phyloP scores from a whole-genome alignment of 352 stramenopile species.

The Pythium rishiriense region DNA sequence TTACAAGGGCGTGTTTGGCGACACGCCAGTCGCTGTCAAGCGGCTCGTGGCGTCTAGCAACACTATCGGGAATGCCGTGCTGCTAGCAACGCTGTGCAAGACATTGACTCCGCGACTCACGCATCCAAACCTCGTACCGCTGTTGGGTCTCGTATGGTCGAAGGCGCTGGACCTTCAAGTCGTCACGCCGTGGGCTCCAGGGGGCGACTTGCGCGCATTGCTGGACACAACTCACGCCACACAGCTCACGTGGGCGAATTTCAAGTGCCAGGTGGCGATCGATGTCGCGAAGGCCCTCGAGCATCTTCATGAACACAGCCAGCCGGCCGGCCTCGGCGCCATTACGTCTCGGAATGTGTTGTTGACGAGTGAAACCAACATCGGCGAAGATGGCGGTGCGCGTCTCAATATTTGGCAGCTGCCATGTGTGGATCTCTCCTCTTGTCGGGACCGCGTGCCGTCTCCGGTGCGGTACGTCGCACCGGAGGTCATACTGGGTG shows the following conservation, averaged over 20 bases:
- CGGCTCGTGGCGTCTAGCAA: not conserved
- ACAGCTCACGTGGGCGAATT: conserved; percentile 56
- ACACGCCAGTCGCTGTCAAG: not conserved
- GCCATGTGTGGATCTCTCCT: no score
- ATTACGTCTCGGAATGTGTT: not conserved
- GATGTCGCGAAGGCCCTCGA: conserved; percentile 33
- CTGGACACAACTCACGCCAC: conserved; percentile 37
- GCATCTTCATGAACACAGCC: not conserved
- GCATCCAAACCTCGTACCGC: conserved; percentile 63
- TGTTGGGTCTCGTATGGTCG: conserved; percentile 68
- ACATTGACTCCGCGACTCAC: conserved; percentile 44
- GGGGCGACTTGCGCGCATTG: conserved; percentile 56
- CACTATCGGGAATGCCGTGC: not conserved
- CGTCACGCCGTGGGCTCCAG: conserved; percentile 70
- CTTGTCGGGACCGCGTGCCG: conserved; percentile 20
- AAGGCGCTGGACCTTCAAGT: conserved; percentile 60
- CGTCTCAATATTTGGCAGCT: no score
- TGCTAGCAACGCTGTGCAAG: conserved; percentile 17
- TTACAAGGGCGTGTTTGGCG: not conserved
- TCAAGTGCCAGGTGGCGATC: conserved; percentile 74
- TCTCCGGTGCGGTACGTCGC: conserved; percentile 44
- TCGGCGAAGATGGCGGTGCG: not conserved
- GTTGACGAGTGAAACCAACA: not conserved
- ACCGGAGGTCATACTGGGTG: not conserved
- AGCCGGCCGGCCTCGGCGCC: not conserved